Evolutionary conservation across 1,284 basidiomycete species (phyloP).

Genomic region (Schizopora paradoxa): DNA sequence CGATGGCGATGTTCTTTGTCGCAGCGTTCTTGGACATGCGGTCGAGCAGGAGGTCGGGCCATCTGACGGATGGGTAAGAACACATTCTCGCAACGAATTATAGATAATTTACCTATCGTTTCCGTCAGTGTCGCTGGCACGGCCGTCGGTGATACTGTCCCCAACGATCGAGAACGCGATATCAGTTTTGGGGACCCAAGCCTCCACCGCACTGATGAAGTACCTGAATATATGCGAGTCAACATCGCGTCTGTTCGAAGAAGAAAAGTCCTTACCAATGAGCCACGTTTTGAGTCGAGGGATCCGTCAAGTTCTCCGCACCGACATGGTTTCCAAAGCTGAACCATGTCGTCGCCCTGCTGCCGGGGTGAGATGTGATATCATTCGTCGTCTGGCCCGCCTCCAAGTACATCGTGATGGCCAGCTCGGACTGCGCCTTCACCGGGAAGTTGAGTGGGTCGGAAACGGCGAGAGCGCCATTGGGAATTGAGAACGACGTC

Average conservation of each 20-base stretch:
- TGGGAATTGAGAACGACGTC: slow-evolving; percentile 36
- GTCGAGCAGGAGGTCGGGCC: slow-evolving; percentile 43
- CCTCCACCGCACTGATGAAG: too few relatives aligned
- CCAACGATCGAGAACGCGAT: too few relatives aligned
- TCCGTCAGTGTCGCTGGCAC: slow-evolving; percentile 33
- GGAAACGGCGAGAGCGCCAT: slow-evolving; percentile 40
- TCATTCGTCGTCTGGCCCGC: slow-evolving; percentile 35
- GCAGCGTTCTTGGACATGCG: slow-evolving; percentile 34
- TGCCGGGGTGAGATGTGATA: slow-evolving; percentile 46
- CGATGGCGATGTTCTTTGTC: slow-evolving; percentile 34
- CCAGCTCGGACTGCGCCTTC: slow-evolving; percentile 33
- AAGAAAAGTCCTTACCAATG: too few relatives aligned
- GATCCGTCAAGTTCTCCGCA: too few relatives aligned
- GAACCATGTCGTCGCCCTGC: slow-evolving; percentile 41
- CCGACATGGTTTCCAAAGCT: slow-evolving; percentile 38
- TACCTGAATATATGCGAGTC: too few relatives aligned
- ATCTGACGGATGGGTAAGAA: slow-evolving; percentile 26
- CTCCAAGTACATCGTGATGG: slow-evolving; percentile 37
- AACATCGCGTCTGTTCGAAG: too few relatives aligned
- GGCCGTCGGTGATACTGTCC: too few relatives aligned
- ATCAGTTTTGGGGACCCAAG: too few relatives aligned
- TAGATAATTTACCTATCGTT: slow-evolving; percentile 32
- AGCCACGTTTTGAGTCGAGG: too few relatives aligned
- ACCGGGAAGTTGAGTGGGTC: slow-evolving; percentile 39
- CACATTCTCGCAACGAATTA: neutral